Base-by-base conservation (phyloP, 257 asterid species). In the Nemophila menziesii region DNA sequence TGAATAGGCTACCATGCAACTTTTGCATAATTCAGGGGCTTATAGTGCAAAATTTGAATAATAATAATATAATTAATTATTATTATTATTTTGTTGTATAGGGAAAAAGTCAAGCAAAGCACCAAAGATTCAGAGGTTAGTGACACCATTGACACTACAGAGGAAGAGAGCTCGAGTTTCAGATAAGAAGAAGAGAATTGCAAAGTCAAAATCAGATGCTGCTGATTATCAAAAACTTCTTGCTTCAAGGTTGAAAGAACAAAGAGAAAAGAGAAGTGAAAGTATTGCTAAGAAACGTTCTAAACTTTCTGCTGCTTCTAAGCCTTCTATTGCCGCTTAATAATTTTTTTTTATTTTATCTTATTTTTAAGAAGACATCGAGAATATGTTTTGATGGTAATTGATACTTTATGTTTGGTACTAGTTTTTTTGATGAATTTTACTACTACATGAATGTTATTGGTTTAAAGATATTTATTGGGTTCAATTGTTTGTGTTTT, bases 201-300 rank as follows among this genome's bases (percentile, higher is more conserved):
- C 70, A n/a, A 80, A 80, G 74, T 86, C 92, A 38, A 76, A 76
- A 75, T 10, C 83, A 0, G 92, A 76, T 39, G 92, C 92, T 2
- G 76, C 70, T 0, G 92, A 79, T 8, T 79, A 79, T 72, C 92
- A 80, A 38, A 80, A 76, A 69, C 83, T 76, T 26, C 92, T 80
- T 14, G 86, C 92, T 0, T 42, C 61, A 6, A 71, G 86, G 38
- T 47, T 80, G 76, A 80, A 80, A 80, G 92, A 80, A 59, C 92
- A 80, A 53, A 62, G 92, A 16, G 92, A 80, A 33, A 70, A 58
- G 68, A 69, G 92, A 1, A 76, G 86, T 11, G 83, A 80, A 70
- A 80, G 92, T 37, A 55, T 80, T 65, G 92, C 92, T 1, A 80
- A 76, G 80, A 80, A 70, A 68, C 54, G 92, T 27, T 76, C 92